phyloP scores from a whole-genome alignment of 805 yeast genomes.

The Candida khao-thaluensis region DNA sequence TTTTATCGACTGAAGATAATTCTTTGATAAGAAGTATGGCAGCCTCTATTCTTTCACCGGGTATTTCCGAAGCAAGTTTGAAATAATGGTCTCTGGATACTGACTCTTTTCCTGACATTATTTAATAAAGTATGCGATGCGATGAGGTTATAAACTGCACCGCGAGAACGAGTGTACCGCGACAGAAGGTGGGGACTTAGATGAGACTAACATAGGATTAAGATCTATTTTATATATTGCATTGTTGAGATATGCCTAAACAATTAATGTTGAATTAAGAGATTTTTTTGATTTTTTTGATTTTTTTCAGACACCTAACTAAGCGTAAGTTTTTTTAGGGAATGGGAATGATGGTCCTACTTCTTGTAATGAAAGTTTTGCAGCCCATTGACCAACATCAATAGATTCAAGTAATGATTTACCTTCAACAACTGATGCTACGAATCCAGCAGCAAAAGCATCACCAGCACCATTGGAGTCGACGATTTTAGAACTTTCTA shows the following conservation, averaged over 20 bases:
- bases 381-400: constrained; percentile 96
- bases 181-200: no score
- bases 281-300: background rate
- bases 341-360: constrained; percentile 93
- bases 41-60: constrained; percentile 67
- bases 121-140: background rate
- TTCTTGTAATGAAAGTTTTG: constrained; percentile 85
- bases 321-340: constrained; percentile 56
- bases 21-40: constrained; percentile 67
- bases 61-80: constrained; percentile 71
- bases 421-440: constrained; percentile 82
- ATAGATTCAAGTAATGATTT: constrained; percentile 59
- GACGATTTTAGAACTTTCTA: constrained; percentile 63
- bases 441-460: constrained; percentile 95
- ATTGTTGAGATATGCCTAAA: constrained; percentile 8
- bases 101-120: constrained; percentile 28
- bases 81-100: constrained; percentile 78
- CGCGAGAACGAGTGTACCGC: no score
- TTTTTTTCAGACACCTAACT: constrained; percentile 12
- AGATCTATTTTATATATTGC: constrained; percentile 5
- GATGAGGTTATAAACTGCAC: no score
- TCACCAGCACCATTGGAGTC: constrained; percentile 99
- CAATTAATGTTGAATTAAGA: constrained; percentile 7
- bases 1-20: constrained; percentile 41
- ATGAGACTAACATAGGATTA: no score